Base-by-base conservation (phyloP, 352 stramenopile genomes). In the Pythium plurisporium region DNA sequence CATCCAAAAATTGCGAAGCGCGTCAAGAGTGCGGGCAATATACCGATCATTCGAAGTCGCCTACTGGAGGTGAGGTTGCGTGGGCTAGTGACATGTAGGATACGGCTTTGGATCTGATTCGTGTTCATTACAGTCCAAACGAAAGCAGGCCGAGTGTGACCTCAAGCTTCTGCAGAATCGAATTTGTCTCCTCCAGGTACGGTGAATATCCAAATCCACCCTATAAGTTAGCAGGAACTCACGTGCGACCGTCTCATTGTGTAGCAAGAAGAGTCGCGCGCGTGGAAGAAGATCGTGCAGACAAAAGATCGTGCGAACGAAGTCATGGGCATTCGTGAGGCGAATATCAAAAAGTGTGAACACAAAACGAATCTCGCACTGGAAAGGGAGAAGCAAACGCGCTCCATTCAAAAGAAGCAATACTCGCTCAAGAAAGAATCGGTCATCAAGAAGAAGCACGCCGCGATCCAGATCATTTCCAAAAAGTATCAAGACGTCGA, bases 231-330 rank as follows among this genome's bases (percentile, higher is more conserved):
- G n/a, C n/a, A n/a, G n/a, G n/a, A n/a, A n/a, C n/a, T n/a, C n/a
- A n/a, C n/a, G n/a, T n/a, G n/a, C n/a, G n/a, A n/a, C n/a, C n/a
- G n/a, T n/a, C n/a, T n/a, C n/a, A n/a, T n/a, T n/a, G n/a, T 17
- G 3, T 49, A 89, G 75, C 79, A 84, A 59, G 81, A 91, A 64
- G 82, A 91, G 38, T 70, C 68, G 0, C 86, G 85, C 45, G 82
- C 79, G 23, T 90, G 79, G 82, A 85, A 88, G 42, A 92, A 89
- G 56, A 92, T 90, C 20, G 70, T 75, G 31, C 78, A 89, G 64
- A 92, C 82, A 0, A 82, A 89, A 43, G 79, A 89, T 41, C 72
- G 75, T 11, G 82, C 82, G 14, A 67, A 89, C 47, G 75, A 88
- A 59, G 82, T 92, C 15, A 67, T 89, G 25, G 68, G 84, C 9